phyloP scores from a whole-genome alignment of 169 alveolate species.

The Cystoisospora suis region DNA sequence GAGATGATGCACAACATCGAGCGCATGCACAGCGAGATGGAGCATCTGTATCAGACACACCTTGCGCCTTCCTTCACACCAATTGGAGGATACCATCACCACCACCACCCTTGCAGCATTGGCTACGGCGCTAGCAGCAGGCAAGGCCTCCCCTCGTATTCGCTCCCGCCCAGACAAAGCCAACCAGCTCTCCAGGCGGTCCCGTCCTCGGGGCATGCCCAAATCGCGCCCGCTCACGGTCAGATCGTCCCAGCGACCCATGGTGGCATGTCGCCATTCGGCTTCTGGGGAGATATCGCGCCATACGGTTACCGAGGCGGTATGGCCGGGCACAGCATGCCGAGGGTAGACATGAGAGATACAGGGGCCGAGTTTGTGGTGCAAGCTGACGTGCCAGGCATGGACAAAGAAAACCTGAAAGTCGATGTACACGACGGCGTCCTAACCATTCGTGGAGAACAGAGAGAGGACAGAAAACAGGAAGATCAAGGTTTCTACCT shows the following conservation, averaged over 20 bases:
- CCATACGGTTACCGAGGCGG: not conserved
- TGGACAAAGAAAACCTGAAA: constrained; percentile 29
- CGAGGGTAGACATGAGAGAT: constrained; percentile 53
- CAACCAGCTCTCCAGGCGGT: no score
- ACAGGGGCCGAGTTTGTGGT: constrained; percentile 36
- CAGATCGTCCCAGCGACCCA: not conserved
- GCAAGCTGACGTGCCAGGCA: constrained; percentile 67
- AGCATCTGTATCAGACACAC: not conserved
- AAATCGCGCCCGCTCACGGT: not conserved
- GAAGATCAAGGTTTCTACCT: constrained; percentile 24
- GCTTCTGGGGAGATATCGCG: not conserved
- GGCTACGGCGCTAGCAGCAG: not conserved
- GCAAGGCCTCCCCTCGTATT: not conserved
- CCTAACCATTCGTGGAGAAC: constrained; percentile 28
- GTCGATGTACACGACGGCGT: constrained; percentile 48
- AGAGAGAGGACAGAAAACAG: not conserved
- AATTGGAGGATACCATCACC: not conserved
- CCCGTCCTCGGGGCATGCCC: not conserved
- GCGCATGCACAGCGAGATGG: constrained; percentile 4
- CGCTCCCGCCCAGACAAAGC: not conserved
- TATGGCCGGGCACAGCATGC: not conserved
- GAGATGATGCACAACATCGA: constrained; percentile 16
- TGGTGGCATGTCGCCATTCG: not conserved
- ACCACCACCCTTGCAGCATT: not conserved
- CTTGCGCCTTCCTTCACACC: not conserved